Evolutionary conservation across 352 stramenopile genomes (phyloP), one percentile per base, ranked within the genome.

Genomic region (Globisporangium alternatum): DNA sequence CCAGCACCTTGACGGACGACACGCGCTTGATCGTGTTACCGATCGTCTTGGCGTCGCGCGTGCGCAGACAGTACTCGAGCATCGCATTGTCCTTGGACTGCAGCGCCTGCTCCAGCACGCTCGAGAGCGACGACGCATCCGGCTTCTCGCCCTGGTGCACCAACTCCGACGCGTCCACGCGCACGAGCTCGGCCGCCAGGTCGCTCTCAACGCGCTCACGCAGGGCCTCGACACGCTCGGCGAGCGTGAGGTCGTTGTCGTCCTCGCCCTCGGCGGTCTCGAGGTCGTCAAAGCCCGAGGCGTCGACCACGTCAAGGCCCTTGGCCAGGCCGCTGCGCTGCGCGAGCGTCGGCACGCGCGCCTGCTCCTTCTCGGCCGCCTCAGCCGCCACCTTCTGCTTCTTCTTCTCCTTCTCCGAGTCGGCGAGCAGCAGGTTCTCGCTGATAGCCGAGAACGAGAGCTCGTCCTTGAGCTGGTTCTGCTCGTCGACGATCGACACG

Each of bases 61-160:
- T 88, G 51, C 85, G 80, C 56, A 95, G 65, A 64, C 81, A 90
- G 67, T 94, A 91, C 72, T 95, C 87, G 10, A 95, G 70, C 63
- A 94, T 85, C 39, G 85, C 85, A 51, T 94, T 94, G 81, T 95
- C 87, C 63, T 91, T 90, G 41, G 87, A 85, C 71, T 95, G 85
- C 41, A 95, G 70, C 21, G 87, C 85, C 69, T 95, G 87, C 66
- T 93, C 85, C 12, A 95, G 69, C 39, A 95, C 81, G 71, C 77
- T 86, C 48, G 85, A 84, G 35, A 95, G 77, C 22, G 87, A 95
- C 53, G 86, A 91, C 37, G 86, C 86, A 66, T 95, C 81, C n/a
- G 84, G 81, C 61, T 88, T 86, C 51, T 86, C 72, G 35, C 61
- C 62, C 7, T 33, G 21, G 2, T 31, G 13, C 22, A 77, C 71